A percentile compares a stretch with the other conserved stretches of the same genome.
These are phyloP conservation scores for Fereydounia khargensis DNA, from an alignment of 1,284 basidiomycete species.

Conservation along the genomic window DNA sequence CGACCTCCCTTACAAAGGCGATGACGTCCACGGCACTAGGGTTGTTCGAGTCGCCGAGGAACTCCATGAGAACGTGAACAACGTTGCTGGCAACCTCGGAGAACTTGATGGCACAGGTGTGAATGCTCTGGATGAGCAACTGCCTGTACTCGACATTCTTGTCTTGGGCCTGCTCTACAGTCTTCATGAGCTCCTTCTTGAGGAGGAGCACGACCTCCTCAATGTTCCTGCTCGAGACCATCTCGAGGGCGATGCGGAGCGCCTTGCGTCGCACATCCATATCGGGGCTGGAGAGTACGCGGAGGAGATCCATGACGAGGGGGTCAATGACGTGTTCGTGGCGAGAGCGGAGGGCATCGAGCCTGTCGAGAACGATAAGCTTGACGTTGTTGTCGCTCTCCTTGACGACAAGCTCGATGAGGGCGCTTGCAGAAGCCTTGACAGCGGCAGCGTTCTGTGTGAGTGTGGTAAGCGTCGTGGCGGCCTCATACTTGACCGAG, in stretches of 20 bases:
- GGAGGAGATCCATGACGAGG: slow-evolving; percentile 92
- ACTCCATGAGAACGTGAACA: slow-evolving; percentile 96
- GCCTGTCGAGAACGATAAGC: slow-evolving; percentile 90
- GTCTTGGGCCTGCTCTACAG: slow-evolving; percentile 63
- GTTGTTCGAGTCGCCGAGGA: slow-evolving; percentile 93
- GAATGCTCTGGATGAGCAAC: slow-evolving; percentile 94
- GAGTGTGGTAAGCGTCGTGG: slow-evolving; percentile 87
- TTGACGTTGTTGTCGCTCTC: slow-evolving; percentile 99
- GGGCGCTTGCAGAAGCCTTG: slow-evolving; percentile 86
- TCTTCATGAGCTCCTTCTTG: slow-evolving; percentile 95
- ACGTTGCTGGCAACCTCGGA: slow-evolving; percentile 97
- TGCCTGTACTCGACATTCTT: slow-evolving; percentile 80
- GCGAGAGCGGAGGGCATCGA: slow-evolving; percentile 77
- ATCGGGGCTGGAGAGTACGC: slow-evolving; percentile 86
- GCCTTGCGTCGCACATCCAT: slow-evolving; percentile 96
- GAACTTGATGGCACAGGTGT: slow-evolving; percentile 93
- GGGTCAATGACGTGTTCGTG: slow-evolving; percentile 89
- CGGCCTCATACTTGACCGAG: slow-evolving; percentile 97
- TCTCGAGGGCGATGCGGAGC: slow-evolving; percentile 81
- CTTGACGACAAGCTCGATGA: slow-evolving; percentile 87
- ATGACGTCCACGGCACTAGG: slow-evolving; percentile 94
- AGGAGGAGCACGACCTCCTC: slow-evolving; percentile 94
- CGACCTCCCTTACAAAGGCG: slow-evolving; percentile 92
- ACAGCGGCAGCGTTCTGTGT: slow-evolving; percentile 95
- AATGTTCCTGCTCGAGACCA: slow-evolving; percentile 94